Evolutionary conservation across 106 monocot genomes (phyloP).

Genomic region (Triglochin maritima): DNA sequence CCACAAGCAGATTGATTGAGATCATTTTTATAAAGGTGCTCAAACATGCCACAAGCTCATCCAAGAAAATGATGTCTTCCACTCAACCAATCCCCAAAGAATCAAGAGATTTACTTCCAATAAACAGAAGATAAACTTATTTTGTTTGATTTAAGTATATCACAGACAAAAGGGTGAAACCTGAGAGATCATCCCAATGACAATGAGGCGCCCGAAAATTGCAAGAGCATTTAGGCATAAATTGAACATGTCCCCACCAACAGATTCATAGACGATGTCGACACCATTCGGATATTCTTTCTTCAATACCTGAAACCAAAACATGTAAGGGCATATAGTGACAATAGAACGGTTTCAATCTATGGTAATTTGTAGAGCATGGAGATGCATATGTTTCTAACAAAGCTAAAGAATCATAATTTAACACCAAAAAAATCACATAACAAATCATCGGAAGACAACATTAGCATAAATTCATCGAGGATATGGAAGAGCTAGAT

Average conservation of each 20-base stretch:
- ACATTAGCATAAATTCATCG: no score
- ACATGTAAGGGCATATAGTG: background rate
- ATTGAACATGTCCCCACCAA: conserved; percentile 92
- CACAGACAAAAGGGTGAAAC: conserved; percentile 6
- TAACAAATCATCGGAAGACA: no score
- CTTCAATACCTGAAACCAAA: conserved; percentile 56
- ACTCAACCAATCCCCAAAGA: background rate
- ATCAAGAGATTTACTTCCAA: background rate
- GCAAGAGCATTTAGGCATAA: conserved; percentile 83
- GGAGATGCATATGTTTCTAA: no score
- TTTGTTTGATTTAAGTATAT: no score
- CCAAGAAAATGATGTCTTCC: background rate
- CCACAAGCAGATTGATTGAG: background rate
- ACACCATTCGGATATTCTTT: conserved; percentile 79
- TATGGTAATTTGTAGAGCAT: no score
- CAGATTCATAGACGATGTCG: conserved; percentile 92
- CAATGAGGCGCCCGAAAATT: conserved; percentile 68
- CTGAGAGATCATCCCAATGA: conserved; percentile 99
- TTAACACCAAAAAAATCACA: no score
- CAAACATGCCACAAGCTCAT: background rate
- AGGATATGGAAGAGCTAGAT: no score
- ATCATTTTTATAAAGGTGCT: background rate
- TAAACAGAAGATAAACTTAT: background rate
- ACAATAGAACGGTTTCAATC: no score
- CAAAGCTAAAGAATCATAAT: no score